phyloP scores from a whole-genome alignment of 306 rosid genomes.

The Cucumis hystrix region DNA sequence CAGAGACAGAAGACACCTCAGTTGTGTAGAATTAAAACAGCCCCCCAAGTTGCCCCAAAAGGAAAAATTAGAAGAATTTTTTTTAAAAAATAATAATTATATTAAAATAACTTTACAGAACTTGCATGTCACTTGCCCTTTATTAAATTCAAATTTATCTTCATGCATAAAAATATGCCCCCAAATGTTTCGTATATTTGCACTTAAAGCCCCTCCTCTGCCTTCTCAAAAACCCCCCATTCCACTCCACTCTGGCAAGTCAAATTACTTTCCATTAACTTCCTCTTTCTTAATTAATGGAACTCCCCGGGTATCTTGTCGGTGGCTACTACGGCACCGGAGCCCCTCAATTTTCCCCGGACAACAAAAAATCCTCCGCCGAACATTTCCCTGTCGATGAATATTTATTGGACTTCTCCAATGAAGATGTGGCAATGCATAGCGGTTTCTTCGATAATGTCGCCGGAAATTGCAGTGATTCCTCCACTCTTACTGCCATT shows the following conservation, averaged over 20 bases:
- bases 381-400: slow-evolving; percentile 76
- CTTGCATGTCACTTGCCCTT: slow-evolving; percentile 59
- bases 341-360: slow-evolving; percentile 29
- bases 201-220: slow-evolving; percentile 29
- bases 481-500: slow-evolving; percentile 35
- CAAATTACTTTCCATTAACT: not conserved
- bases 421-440: slow-evolving; percentile 36
- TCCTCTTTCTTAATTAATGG: slow-evolving; percentile 33
- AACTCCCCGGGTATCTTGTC: slow-evolving; percentile 42
- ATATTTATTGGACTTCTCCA: slow-evolving; percentile 56
- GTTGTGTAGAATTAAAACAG: not conserved
- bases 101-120: slow-evolving; percentile 40
- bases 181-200: slow-evolving; percentile 9
- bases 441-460: slow-evolving; percentile 34
- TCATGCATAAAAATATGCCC: slow-evolving; percentile 43
- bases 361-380: slow-evolving; percentile 33
- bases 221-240: slow-evolving; percentile 76
- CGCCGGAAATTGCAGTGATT: slow-evolving; percentile 36
- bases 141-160: slow-evolving; percentile 28
- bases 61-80: not conserved
- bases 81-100: not conserved
- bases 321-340: slow-evolving; percentile 48
- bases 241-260: not conserved
- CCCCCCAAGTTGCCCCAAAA: not conserved
- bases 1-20: not conserved